Base-by-base conservation (phyloP, 805 yeast genomes). In the Kuraishia ogatae region DNA sequence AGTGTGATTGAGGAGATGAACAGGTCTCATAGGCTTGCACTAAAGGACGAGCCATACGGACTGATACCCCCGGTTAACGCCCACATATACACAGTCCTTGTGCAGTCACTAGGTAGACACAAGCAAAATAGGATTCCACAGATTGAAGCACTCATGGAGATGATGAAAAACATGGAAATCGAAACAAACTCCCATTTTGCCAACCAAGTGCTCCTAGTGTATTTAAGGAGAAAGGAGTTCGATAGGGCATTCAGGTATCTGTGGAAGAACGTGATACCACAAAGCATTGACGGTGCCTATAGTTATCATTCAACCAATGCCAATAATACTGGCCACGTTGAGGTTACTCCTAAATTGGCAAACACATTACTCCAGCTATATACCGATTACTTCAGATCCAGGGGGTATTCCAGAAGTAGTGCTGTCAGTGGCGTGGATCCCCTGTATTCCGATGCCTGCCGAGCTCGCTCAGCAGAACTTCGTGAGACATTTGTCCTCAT, bases 11-110 rank as follows among this genome's bases (percentile, higher is more conserved):
- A 58, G 1, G 62, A 66, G 48, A 60, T 76, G 68, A 66, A 61
- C 57, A 62, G 54, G 48, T 59, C 56, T 15, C 56, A 53, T 15
- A 47, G 48, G 35, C 50, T 24, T 39, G 51, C 19, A 17, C 54
- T 24, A 19, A 51, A 57, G 29, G 60, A 59, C 2, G 19, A 57
- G 5, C 39, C 56, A 2, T 51, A 53, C 6, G 64, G 64, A 1
- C 56, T 66, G 6, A 64, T 71, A 39, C 75, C 80, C 2, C 65
- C 73, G 1, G 73, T 73, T 0, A 70, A 68, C 47, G 64, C 80
- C 0, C 73, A 74, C 56, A 71, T 74, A 50, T 79, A 77, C 55
- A 62, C 75, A 1, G 66, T 71, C 10, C 69, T 78, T 53, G 62
- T 76, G 8, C 70, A 70, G 43, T 61, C 66, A 52, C 72, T 69